These are phyloP conservation scores for Oenanthe javanica DNA, from an alignment of 140 eudicot genomes.

Conservation along the genomic window DNA sequence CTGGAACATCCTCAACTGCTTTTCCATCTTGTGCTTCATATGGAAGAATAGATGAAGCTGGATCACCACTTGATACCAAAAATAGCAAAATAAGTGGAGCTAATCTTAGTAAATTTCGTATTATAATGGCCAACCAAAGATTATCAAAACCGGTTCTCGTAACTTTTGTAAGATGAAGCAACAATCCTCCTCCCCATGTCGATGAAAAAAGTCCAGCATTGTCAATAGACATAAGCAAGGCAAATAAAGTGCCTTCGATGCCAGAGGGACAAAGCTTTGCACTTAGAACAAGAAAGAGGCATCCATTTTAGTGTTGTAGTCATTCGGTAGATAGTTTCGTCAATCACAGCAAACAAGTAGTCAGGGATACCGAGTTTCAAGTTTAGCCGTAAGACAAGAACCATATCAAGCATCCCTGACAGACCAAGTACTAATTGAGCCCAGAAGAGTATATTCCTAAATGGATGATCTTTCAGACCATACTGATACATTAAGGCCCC, in stretches of 20 bases:
- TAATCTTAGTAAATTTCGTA: constrained; percentile 59
- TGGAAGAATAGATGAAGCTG: constrained; percentile 44
- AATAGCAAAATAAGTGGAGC: constrained; percentile 56
- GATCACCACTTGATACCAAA: constrained; percentile 59
- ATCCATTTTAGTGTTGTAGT: constrained; percentile 83
- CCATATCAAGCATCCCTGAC: constrained; percentile 84
- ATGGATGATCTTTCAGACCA: constrained; percentile 48
- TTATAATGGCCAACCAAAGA: constrained; percentile 74
- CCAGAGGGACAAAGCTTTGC: constrained; percentile 95
- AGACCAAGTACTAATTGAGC: constrained; percentile 45
- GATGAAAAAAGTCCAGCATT: constrained; percentile 69
- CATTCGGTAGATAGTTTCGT: constrained; percentile 54
- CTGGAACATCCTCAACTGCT: constrained; percentile 32
- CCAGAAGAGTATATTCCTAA: constrained; percentile 64
- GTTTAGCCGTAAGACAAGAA: constrained; percentile 67
- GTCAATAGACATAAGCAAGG: constrained; percentile 88
- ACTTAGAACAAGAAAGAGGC: too few relatives aligned
- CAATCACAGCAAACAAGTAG: constrained; percentile 60
- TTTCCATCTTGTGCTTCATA: constrained; percentile 28
- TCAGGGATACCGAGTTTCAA: constrained; percentile 77
- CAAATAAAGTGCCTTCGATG: constrained; percentile 92
- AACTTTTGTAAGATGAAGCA: constrained; percentile 57
- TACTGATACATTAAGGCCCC: constrained; percentile 70
- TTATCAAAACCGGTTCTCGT: constrained; percentile 72
- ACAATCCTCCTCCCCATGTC: constrained; percentile 74